Percentiles rank a stretch among this genome's conserved stretches.
Evolutionary conservation across 2,329 filamentous ascomycete species (phyloP).

Genomic region (Fusarium oxysporum): DNA sequence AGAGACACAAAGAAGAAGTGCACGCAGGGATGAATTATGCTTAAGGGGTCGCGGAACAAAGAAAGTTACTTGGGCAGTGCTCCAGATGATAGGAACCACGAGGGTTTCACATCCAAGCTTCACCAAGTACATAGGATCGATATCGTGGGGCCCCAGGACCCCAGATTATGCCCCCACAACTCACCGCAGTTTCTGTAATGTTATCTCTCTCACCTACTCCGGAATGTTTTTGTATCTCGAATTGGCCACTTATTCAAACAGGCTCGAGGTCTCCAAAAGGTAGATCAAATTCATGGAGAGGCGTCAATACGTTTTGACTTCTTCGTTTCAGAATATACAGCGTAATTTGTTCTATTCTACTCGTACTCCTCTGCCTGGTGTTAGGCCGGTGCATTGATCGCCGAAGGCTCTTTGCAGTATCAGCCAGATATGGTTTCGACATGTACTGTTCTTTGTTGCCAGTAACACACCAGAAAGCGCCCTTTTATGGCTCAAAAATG

Average conservation of each 20-base stretch:
- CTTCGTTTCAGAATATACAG: neutral
- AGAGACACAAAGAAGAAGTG: slow-evolving; percentile 22
- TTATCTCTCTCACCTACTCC: neutral
- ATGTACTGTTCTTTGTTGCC: slow-evolving; percentile 18
- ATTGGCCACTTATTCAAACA: neutral
- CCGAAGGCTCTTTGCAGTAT: neutral
- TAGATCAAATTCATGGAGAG: neutral
- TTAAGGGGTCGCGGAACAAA: neutral
- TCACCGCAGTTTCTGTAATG: slow-evolving; percentile 39
- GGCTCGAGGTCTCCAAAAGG: neutral
- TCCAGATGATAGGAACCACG: neutral
- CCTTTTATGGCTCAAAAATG: neutral
- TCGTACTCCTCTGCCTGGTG: neutral
- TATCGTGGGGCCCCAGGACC: slow-evolving; percentile 47
- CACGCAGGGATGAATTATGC: neutral
- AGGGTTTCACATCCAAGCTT: neutral
- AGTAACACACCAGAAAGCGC: neutral
- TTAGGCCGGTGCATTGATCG: neutral
- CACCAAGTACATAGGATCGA: neutral
- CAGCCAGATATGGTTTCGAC: neutral
- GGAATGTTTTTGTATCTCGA: neutral
- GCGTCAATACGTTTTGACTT: neutral
- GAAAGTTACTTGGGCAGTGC: neutral
- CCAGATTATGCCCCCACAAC: slow-evolving; percentile 28
- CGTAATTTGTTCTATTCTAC: neutral